Evolutionary conservation across 768 basidiomycete genomes (phyloP).

Genomic region (Strobilomyces confusus): DNA sequence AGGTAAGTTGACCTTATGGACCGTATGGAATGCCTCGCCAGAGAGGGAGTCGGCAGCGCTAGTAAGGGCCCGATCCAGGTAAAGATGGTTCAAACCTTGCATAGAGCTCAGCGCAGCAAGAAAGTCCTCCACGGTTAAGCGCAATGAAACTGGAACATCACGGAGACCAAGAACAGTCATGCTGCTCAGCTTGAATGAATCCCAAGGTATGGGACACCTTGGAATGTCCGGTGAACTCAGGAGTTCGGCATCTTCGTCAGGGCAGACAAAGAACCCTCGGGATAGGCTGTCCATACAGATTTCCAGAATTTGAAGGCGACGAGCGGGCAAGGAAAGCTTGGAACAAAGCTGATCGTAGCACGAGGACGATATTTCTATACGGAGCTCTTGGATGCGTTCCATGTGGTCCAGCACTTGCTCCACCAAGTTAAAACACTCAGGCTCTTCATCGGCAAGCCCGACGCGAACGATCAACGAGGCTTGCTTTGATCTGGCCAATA

Average conservation of each 20-base stretch:
- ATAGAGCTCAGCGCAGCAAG: conserved; percentile 10
- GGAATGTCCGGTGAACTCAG: not conserved
- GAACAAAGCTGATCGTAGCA: not conserved
- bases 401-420: not conserved
- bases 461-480: not conserved
- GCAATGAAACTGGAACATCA: conserved; percentile 15
- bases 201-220: not conserved
- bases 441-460: no score
- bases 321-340: not conserved
- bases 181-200: conserved; percentile 4
- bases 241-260: not conserved
- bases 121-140: conserved; percentile 30
- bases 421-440: not conserved
- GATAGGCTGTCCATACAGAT: not conserved
- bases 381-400: not conserved
- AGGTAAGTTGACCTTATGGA: not conserved
- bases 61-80: conserved; percentile 31
- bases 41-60: not conserved
- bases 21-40: not conserved
- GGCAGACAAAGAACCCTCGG: not conserved
- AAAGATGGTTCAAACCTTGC: conserved; percentile 27
- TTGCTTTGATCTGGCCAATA: not conserved
- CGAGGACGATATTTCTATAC: not conserved
- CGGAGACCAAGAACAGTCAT: conserved; percentile 35
- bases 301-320: not conserved